These are phyloP conservation scores for Chytridiales sp. DNA, from an alignment of 371 early-diverging fungal species.

Conservation along the genomic window DNA sequence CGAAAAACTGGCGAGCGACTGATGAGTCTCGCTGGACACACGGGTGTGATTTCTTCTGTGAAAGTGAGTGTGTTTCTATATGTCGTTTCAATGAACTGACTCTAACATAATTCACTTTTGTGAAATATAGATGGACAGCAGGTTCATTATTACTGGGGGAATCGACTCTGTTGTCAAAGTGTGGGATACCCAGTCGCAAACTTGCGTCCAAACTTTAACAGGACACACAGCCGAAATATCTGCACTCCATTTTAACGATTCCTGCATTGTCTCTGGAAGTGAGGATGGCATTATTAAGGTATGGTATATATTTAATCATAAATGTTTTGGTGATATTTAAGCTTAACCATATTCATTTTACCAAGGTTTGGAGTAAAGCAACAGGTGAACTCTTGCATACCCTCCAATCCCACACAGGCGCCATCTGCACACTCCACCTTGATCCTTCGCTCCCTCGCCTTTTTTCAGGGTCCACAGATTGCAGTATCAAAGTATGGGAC, in stretches of 20 bases:
- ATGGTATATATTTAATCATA: neutral
- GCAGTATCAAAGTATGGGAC: slow-evolving; percentile 37
- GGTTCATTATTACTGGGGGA: slow-evolving; percentile 36
- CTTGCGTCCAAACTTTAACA: slow-evolving; percentile 19
- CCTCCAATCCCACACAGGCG: slow-evolving; percentile 29
- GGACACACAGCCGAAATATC: slow-evolving; percentile 46
- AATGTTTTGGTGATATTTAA: neutral
- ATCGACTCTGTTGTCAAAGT: slow-evolving; percentile 35
- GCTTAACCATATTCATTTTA: neutral
- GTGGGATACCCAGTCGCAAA: slow-evolving; percentile 28
- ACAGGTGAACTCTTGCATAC: slow-evolving; percentile 21
- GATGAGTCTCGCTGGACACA: slow-evolving; percentile 28
- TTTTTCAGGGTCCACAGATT: slow-evolving; percentile 45
- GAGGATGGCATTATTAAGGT: slow-evolving; percentile 38
- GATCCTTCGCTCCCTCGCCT: slow-evolving; percentile 13
- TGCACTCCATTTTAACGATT: slow-evolving; percentile 18
- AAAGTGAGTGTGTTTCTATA: slow-evolving; percentile 24
- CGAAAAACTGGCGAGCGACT: slow-evolving; percentile 31
- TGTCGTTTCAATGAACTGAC: neutral
- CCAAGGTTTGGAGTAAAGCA: slow-evolving; percentile 31
- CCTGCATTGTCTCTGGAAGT: slow-evolving; percentile 30
- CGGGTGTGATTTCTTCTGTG: slow-evolving; percentile 38
- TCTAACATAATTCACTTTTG: neutral
- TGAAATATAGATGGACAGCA: slow-evolving; percentile 23
- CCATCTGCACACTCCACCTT: slow-evolving; percentile 31